Conservation (phyloP, 495 filamentous ascomycete species). For the Lophiotrema nucula region DNA sequence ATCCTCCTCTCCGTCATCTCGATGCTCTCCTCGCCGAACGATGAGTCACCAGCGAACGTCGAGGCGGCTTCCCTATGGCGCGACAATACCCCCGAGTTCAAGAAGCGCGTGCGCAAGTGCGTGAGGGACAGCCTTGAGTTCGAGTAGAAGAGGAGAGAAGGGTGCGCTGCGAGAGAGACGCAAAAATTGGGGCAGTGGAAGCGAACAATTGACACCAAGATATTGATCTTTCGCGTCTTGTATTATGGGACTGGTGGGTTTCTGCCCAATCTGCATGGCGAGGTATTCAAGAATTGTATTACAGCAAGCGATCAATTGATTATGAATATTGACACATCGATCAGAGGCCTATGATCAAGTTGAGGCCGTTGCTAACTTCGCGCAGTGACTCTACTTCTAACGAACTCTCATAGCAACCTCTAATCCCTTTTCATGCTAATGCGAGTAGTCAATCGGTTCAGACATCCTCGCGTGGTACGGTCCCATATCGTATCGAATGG, state of each 20-base stretch:
- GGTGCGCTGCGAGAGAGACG: not conserved
- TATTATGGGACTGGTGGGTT: not conserved
- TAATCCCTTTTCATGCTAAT: not conserved
- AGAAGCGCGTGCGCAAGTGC: constrained; percentile 70
- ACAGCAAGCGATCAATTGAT: not conserved
- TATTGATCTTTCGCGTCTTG: not conserved
- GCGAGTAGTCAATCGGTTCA: too few species aligned
- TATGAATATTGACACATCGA: not conserved
- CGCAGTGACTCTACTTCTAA: not conserved
- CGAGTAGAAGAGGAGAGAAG: constrained; percentile 1
- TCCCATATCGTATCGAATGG: too few species aligned
- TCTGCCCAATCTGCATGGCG: not conserved
- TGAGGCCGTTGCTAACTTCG: too few species aligned
- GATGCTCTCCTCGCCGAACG: constrained; percentile 89
- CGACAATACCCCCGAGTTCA: constrained; percentile 78
- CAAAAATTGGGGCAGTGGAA: too few species aligned
- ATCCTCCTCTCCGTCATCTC: constrained; percentile 91
- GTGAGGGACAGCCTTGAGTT: constrained; percentile 76
- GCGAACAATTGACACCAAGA: not conserved
- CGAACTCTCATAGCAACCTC: not conserved
- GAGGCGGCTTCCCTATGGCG: constrained; percentile 87
- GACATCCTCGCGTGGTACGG: too few species aligned
- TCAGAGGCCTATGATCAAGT: too few species aligned
- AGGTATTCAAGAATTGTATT: not conserved
- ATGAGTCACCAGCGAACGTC: constrained; percentile 92